A percentile compares a stretch with the other conserved stretches of the same genome.
Conservation (phyloP, 2,329 filamentous ascomycete genomes). For the Blumeria graminis region DNA sequence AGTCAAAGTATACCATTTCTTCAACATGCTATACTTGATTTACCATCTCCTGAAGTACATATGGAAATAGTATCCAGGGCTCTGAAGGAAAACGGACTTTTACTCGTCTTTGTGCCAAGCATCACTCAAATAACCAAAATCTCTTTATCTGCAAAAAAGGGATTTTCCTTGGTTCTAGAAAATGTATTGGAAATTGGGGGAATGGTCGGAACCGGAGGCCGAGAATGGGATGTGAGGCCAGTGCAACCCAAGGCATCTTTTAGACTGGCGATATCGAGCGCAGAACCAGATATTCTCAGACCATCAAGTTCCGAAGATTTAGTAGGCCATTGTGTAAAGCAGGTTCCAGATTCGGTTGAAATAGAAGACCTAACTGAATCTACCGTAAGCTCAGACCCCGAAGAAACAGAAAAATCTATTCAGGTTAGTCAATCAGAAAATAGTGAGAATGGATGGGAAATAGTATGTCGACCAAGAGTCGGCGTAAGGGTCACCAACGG, state of each 20-base stretch:
- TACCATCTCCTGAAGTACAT: conserved; percentile 35
- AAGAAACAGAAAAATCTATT: background rate
- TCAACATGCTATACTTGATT: conserved; percentile 47
- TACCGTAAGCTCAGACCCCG: background rate
- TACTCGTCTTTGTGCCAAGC: conserved; percentile 52
- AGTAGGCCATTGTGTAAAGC: background rate
- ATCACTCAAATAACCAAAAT: conserved; percentile 55
- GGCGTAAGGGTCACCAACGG: conserved; percentile 22
- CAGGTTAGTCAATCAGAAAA: background rate
- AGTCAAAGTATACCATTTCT: conserved; percentile 33
- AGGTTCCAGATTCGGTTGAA: background rate
- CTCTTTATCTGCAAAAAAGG: conserved; percentile 26
- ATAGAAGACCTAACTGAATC: background rate
- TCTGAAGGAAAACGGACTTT: conserved; percentile 35
- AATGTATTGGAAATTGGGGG: conserved; percentile 33
- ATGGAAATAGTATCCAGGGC: conserved; percentile 27
- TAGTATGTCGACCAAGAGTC: conserved; percentile 28
- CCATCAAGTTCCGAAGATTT: background rate
- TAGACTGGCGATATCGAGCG: conserved; percentile 5
- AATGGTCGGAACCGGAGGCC: conserved; percentile 24
- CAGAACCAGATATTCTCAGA: background rate
- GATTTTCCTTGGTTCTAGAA: conserved; percentile 30
- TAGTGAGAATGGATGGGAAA: conserved; percentile 16
- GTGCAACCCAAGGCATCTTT: conserved; percentile 15
- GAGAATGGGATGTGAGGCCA: conserved; percentile 38